Evolutionary conservation across 2,329 filamentous ascomycete genomes (phyloP), one percentile per base, ranked within the genome.

Genomic region (Fusarium chaquense): DNA sequence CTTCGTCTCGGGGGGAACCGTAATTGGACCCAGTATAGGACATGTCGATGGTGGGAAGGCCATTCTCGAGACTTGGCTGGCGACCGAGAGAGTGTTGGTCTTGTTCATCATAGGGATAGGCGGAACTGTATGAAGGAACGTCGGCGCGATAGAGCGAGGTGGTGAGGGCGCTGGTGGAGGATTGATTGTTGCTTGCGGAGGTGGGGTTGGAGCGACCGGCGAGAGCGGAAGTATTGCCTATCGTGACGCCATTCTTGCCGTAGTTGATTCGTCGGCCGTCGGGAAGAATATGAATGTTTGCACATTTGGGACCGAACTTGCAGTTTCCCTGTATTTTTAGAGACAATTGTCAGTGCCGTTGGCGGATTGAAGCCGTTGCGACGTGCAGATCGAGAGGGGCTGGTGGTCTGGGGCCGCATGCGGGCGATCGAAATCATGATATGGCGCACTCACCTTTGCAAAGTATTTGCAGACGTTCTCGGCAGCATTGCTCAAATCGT

Each of bases 391-490:
- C 41, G 36, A 47, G 32, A 49, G 49, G 41, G 46, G 63, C 65
- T 22, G n/a, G 36, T 56, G 33, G 54, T 55, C 43, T 36, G 62
- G 62, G 41, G 38, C 52, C 62, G 58, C 35, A 51, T 51, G 49
- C 54, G 40, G 49, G 62, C 62, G 62, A 62, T 58, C 46, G 62
- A 62, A 40, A 51, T 58, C 58, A 64, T 59, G 68, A 69, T 69
- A 65, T 62, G 57, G 68, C 71, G 70, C 70, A 79, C 83, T 75
- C 84, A 97, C 94, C 91, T 98, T 99, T 77, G 94, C 92, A 80
- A 98, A 99, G 83, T 98, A 99, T 83, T 98, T 99, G 90, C 96
- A 99, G 71, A 97, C 90, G 67, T 92, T 94, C 79, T 98, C 93
- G 53, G 92, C 88, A 41, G 94, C 89, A 32, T 90, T 87, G 78